A percentile compares a stretch with the other conserved stretches of the same genome.
These are phyloP conservation scores for Hirschfeldia incana DNA, from an alignment of 345 rosid species.

Conservation along the genomic window DNA sequence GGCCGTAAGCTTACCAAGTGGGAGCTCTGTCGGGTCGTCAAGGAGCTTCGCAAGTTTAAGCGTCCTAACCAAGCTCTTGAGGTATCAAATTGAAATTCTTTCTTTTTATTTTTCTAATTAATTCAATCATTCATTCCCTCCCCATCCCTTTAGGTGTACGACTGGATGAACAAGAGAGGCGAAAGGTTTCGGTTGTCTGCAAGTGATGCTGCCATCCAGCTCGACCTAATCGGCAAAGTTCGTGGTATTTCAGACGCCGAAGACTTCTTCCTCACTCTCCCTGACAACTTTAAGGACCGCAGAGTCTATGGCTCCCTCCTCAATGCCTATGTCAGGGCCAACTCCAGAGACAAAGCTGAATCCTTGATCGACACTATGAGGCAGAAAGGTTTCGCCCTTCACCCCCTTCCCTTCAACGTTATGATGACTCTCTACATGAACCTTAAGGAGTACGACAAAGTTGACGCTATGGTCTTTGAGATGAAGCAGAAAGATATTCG, in stretches of 20 bases:
- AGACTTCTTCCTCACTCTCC: conserved; percentile 56
- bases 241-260: conserved; percentile 74
- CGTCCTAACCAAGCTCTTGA: conserved; percentile 75
- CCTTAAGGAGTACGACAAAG: conserved; percentile 68
- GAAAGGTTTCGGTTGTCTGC: conserved; percentile 69
- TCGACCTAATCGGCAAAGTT: conserved; percentile 85
- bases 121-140: neutral
- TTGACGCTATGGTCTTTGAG: conserved; percentile 66
- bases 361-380: conserved; percentile 63
- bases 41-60: conserved; percentile 84
- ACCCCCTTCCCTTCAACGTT: conserved; percentile 84
- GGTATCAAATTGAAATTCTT: conserved; percentile 34
- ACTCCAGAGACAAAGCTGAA: conserved; percentile 71
- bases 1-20: conserved; percentile 73
- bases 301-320: conserved; percentile 82
- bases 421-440: conserved; percentile 98
- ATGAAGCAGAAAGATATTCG: conserved; percentile 71
- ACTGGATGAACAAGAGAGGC: conserved; percentile 84
- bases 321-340: conserved; percentile 69
- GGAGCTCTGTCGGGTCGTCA: conserved; percentile 90
- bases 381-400: conserved; percentile 57
- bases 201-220: conserved; percentile 93
- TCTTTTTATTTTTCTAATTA: too few relatives aligned
- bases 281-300: conserved; percentile 68
- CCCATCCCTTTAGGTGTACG: conserved; percentile 51